phyloP scores from a whole-genome alignment of 2,329 filamentous ascomycete species.

The Didymella keratinophila region DNA sequence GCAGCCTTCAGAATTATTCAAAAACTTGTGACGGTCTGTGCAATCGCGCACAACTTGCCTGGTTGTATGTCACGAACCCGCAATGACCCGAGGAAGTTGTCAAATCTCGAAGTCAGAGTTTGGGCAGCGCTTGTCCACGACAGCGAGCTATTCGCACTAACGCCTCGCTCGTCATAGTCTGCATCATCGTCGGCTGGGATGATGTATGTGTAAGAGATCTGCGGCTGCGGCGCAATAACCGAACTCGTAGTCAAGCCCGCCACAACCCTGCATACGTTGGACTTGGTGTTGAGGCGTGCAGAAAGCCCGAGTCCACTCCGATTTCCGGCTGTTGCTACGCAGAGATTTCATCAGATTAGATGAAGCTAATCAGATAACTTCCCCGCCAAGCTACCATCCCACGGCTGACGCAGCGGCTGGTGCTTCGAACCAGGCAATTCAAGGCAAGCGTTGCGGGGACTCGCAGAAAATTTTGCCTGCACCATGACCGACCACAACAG shows the following conservation, averaged over 20 bases:
- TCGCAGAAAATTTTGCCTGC: slow-evolving; percentile 38
- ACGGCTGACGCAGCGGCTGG: slow-evolving; percentile 25
- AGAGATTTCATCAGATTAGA: slow-evolving; percentile 41
- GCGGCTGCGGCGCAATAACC: slow-evolving; percentile 30
- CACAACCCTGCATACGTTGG: slow-evolving; percentile 34
- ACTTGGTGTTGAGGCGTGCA: slow-evolving; percentile 18
- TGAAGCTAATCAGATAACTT: slow-evolving; percentile 26
- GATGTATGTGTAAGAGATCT: slow-evolving; percentile 30
- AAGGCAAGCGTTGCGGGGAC: slow-evolving; percentile 39
- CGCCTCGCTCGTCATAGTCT: slow-evolving; percentile 39
- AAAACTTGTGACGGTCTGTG: background rate
- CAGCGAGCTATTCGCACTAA: slow-evolving; percentile 11
- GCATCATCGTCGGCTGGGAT: slow-evolving; percentile 19
- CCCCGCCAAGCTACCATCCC: slow-evolving; percentile 31
- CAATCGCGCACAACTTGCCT: background rate
- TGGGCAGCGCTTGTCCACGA: background rate
- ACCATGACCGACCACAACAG: slow-evolving; percentile 31
- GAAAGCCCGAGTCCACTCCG: slow-evolving; percentile 33
- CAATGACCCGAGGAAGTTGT: slow-evolving; percentile 7
- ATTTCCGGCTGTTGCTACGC: slow-evolving; percentile 21
- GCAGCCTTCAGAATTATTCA: background rate
- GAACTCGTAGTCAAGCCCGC: slow-evolving; percentile 25
- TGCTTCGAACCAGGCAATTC: slow-evolving; percentile 17
- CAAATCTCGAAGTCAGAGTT: slow-evolving; percentile 13
- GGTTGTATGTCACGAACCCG: background rate